Evolutionary conservation across 805 yeast species (phyloP).

Genomic region (Candida khao-thaluensis): DNA sequence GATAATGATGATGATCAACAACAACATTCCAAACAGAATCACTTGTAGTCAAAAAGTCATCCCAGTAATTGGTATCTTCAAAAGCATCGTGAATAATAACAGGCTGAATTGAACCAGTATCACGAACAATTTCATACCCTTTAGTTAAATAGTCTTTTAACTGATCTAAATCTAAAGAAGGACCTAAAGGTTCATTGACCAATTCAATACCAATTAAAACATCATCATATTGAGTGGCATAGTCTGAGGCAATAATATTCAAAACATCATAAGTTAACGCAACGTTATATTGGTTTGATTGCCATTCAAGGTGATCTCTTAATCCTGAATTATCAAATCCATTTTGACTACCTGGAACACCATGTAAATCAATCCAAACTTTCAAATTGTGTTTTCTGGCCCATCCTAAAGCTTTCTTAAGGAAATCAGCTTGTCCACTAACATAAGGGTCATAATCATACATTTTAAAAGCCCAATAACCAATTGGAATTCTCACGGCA

Average conservation of each 20-base stretch:
- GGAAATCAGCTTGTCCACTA: constrained; percentile 69
- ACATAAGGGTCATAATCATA: constrained; percentile 79
- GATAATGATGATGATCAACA: constrained; percentile 89
- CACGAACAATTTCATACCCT: constrained; percentile 67
- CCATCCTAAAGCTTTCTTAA: constrained; percentile 81
- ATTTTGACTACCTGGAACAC: constrained; percentile 96
- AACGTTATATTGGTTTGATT: constrained; percentile 47
- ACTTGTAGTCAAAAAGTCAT: constrained; percentile 44
- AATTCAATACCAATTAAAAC: constrained; percentile 82
- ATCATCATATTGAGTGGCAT: constrained; percentile 58
- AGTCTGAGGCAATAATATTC: constrained; percentile 54
- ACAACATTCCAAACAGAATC: constrained; percentile 60
- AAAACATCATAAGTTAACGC: constrained; percentile 57
- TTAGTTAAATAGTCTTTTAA: constrained; percentile 58
- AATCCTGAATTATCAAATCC: constrained; percentile 94
- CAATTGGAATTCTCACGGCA: constrained; percentile 86
- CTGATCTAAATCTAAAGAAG: constrained; percentile 56
- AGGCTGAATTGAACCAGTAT: constrained; percentile 48
- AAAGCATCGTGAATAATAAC: constrained; percentile 84
- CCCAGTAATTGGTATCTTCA: constrained; percentile 60
- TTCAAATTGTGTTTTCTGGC: constrained; percentile 57
- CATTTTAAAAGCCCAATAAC: constrained; percentile 85
- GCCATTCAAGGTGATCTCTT: constrained; percentile 63
- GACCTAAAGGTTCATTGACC: constrained; percentile 87
- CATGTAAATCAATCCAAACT: constrained; percentile 92